phyloP scores from a whole-genome alignment of 768 basidiomycete genomes.

The Phanerodontia chrysosporium region DNA sequence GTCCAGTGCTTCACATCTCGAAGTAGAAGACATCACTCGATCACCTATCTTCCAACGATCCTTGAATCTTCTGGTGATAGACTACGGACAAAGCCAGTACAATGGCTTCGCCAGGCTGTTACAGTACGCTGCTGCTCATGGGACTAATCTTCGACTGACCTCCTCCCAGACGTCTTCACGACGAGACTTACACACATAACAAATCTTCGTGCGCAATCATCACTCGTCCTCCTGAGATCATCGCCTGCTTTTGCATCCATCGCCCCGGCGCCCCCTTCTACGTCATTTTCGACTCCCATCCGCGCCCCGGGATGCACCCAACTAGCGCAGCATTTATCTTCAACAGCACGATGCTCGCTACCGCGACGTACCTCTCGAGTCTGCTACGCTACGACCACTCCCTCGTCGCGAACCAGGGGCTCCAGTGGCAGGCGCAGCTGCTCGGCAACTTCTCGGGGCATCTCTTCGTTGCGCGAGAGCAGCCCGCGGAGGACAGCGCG shows the following conservation, averaged over 20 bases:
- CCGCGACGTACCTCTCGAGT: conserved; percentile 40
- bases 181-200: conserved; percentile 3
- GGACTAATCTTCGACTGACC: neutral
- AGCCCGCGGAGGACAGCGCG: conserved; percentile 13
- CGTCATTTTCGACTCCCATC: conserved; percentile 65
- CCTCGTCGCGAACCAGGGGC: conserved; percentile 36
- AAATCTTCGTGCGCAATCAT: conserved; percentile 44
- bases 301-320: conserved; percentile 50
- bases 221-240: conserved; percentile 69
- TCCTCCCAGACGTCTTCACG: conserved; percentile 15
- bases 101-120: conserved; percentile 33
- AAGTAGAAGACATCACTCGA: conserved; percentile 47
- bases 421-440: conserved; percentile 65
- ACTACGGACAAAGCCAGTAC: conserved; percentile 34
- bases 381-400: conserved; percentile 46
- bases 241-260: conserved; percentile 44
- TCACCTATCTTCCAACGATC: conserved; percentile 46
- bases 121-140: conserved; percentile 17
- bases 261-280: conserved; percentile 33
- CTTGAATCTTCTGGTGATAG: conserved; percentile 30
- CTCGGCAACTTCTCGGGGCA: conserved; percentile 58
- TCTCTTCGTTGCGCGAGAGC: conserved; percentile 36
- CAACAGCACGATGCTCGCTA: conserved; percentile 38
- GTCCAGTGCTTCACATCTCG: conserved; percentile 48
- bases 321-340: conserved; percentile 56